Evolutionary conservation across 2,329 filamentous ascomycete species (phyloP).

Genomic region (Ophiostoma ulmi): DNA sequence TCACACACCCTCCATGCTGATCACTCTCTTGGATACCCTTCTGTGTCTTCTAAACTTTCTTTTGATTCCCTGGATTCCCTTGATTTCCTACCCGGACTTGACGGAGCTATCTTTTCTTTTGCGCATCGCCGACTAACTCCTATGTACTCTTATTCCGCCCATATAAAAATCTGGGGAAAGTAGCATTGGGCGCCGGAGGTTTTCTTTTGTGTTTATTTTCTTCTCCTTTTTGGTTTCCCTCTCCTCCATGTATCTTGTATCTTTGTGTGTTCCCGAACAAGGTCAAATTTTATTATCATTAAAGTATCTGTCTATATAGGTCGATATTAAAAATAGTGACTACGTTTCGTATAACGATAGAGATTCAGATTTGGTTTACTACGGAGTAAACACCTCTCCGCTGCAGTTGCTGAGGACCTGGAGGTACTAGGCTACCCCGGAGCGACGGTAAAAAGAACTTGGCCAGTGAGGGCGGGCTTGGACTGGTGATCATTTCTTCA

Average conservation of each 20-base stretch:
- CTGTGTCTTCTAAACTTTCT: neutral
- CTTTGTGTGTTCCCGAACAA: neutral
- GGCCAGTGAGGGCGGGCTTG: no score
- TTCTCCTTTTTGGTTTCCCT: neutral
- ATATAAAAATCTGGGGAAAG: constrained; percentile 21
- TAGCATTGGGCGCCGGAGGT: constrained; percentile 17
- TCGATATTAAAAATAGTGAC: no score
- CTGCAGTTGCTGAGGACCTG: no score
- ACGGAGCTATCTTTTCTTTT: neutral
- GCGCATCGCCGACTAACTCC: neutral
- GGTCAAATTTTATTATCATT: no score
- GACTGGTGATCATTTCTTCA: no score
- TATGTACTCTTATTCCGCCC: neutral
- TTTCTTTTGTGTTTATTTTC: neutral
- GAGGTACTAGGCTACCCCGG: no score
- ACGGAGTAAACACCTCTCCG: no score
- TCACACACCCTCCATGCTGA: neutral
- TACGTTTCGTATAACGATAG: no score
- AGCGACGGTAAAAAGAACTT: no score
- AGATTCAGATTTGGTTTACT: no score
- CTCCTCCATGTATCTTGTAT: neutral
- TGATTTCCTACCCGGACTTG: neutral
- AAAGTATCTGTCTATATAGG: no score
- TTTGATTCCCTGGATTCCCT: neutral
- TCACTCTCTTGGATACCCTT: neutral